Percentiles rank a stretch among this genome's conserved stretches.
Evolutionary conservation across 73 alveolate species (phyloP).

Genomic region (Paramecium caudatum): DNA sequence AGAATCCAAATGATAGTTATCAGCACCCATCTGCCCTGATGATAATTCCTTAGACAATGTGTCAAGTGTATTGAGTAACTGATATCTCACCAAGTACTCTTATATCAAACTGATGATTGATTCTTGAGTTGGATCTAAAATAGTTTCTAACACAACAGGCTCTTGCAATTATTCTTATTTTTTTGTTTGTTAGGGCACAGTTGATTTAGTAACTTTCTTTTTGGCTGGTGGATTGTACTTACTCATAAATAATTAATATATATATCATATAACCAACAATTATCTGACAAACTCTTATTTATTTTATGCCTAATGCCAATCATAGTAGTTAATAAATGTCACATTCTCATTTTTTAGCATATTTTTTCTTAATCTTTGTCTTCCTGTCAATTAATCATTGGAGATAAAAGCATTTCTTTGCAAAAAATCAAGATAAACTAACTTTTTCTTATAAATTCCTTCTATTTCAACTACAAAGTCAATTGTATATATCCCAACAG

Average conservation of each 20-base stretch:
- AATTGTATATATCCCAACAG: not conserved
- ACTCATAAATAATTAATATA: not conserved
- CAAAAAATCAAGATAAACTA: constrained; percentile 33
- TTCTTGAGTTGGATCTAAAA: constrained; percentile 64
- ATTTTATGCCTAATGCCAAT: not conserved
- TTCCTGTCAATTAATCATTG: not conserved
- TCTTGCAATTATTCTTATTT: constrained; percentile 14
- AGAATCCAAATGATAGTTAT: constrained; percentile 36
- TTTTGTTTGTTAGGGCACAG: not conserved
- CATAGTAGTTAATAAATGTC: not conserved
- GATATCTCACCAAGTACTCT: constrained; percentile 94
- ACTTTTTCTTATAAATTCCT: constrained; percentile 38
- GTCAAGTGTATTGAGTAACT: constrained; percentile 90
- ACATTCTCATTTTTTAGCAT: not conserved
- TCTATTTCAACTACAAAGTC: constrained; percentile 23
- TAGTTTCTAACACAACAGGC: not conserved
- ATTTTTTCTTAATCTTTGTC: not conserved
- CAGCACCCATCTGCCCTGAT: constrained; percentile 67
- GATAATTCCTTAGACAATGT: constrained; percentile 85
- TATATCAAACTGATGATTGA: constrained; percentile 77
- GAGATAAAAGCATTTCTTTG: not conserved
- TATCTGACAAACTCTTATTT: not conserved
- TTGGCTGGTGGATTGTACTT: constrained; percentile 21
- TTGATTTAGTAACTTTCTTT: constrained; percentile 14
- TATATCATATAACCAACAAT: constrained; percentile 8